Conservation (phyloP, 2,329 filamentous ascomycete genomes). For the Trichoderma guizhouense region DNA sequence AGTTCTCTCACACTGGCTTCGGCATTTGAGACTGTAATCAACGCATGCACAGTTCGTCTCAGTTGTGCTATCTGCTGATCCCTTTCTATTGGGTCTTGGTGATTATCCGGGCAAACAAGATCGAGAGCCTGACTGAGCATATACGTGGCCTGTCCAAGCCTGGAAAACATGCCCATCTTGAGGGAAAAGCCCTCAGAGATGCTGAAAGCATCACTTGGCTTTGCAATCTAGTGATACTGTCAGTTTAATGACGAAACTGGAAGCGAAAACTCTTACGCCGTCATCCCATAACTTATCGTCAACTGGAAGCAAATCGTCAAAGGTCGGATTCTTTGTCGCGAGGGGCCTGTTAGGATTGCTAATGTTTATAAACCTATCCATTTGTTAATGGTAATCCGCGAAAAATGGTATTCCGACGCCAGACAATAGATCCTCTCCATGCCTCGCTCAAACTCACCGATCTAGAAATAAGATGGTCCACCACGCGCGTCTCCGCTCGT, state of each 20-base stretch:
- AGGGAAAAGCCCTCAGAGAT: background rate
- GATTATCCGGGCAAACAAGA: background rate
- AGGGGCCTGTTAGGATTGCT: background rate
- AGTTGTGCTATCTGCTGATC: background rate
- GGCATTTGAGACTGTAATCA: background rate
- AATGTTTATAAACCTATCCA: background rate
- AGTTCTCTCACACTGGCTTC: background rate
- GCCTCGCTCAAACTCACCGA: background rate
- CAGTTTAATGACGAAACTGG: background rate
- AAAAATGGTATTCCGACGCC: background rate
- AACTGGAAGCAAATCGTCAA: background rate
- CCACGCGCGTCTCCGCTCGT: background rate
- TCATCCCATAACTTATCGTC: conserved; percentile 1
- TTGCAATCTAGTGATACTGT: background rate
- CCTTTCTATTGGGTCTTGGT: background rate
- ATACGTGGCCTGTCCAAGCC: background rate
- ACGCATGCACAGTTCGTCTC: background rate
- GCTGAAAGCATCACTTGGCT: background rate
- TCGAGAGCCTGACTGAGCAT: conserved; percentile 1
- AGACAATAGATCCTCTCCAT: no score
- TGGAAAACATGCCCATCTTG: background rate
- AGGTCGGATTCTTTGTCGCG: background rate
- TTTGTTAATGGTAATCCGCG: background rate
- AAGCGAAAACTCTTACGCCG: background rate
- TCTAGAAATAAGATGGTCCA: background rate